phyloP scores from a whole-genome alignment of 495 filamentous ascomycete species.

The Lophium mytilinum region DNA sequence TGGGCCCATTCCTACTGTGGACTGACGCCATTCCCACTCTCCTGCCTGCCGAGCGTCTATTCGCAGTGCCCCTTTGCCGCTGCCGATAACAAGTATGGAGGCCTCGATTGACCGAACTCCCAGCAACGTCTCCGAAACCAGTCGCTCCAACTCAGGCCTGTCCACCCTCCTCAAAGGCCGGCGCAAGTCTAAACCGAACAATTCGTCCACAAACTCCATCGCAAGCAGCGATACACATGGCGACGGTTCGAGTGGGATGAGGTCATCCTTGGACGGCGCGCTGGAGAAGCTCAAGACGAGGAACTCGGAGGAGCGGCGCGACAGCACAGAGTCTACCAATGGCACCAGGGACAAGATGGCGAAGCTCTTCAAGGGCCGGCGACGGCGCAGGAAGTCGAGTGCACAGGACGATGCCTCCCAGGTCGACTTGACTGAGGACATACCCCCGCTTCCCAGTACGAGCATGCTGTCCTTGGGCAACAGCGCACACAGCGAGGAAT shows the following conservation, averaged over 20 bases:
- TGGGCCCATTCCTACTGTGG: too few species aligned
- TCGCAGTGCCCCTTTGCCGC: too few species aligned
- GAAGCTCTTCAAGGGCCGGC: slow-evolving; percentile 45
- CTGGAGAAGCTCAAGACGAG: slow-evolving; percentile 27
- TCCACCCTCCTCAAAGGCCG: neutral
- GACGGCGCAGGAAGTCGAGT: slow-evolving; percentile 36
- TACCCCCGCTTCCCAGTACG: slow-evolving; percentile 18
- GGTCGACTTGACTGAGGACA: neutral
- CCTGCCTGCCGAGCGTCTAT: too few species aligned
- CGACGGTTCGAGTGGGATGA: slow-evolving; percentile 16
- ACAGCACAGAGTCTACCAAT: slow-evolving; percentile 30
- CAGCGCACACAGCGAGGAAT: slow-evolving; percentile 26
- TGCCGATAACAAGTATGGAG: neutral
- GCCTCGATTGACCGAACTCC: neutral
- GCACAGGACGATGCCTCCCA: slow-evolving; percentile 7
- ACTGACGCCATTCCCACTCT: too few species aligned
- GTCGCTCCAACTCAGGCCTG: neutral
- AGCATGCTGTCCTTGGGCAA: neutral
- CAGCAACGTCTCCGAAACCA: neutral
- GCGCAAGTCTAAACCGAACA: slow-evolving; percentile 3
- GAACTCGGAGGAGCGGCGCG: slow-evolving; percentile 20
- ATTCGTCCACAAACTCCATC: slow-evolving; percentile 26
- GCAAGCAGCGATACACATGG: slow-evolving; percentile 19
- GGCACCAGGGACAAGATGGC: slow-evolving; percentile 40
- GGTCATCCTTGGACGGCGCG: slow-evolving; percentile 28